Base-by-base conservation (phyloP, 2,329 filamentous ascomycete species). In the Fusarium scirpi region DNA sequence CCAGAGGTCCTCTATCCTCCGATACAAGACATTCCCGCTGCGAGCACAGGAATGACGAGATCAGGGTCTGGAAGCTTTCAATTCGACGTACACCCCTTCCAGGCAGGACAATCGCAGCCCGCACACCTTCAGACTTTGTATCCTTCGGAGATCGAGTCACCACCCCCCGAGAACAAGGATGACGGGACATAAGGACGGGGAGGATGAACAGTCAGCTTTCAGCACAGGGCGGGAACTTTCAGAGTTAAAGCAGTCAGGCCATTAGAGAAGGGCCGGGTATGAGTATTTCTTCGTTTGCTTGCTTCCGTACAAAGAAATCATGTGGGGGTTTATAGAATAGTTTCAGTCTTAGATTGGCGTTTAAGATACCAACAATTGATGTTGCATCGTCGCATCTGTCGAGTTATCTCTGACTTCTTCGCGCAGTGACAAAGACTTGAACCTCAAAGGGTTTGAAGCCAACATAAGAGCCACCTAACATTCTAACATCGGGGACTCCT, bases 1-100 rank as follows among this genome's bases (percentile, higher is more conserved):
- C 27, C 56, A 30, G 58, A 67, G 43, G n/a, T 69, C 8, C 52
- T 56, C 47, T 30, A 27, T 27, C 30, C 32, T 10, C 51, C 53
- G 20, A 57, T 20, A 13, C 55, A 51, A 18, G 38, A 46, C 2
- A 10, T 52, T 5, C 30, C 51, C 25, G 44, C 64, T 13, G 70
- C 70, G 12, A 56, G 60, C 6, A 58, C 51, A 41, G 69, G 71
- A 44, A 74, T 76, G 74, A 61, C 65, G 24, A 69, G 72, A 52
- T 76, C 70, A 7, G 71, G 74, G 44, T 75, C 74, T 15, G 72
- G 70, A 20, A 71, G 70, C 13, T 69, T 74, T 20, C 65, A 70
- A n/a, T 70, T 76, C 49, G 65, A 74, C 27, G 74, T 71, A 5
- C 55, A 40, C n/a, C 67, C 71, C 41, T 60, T 73, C 15, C 65